Percentiles rank a stretch among this genome's conserved stretches.
Evolutionary conservation across 805 yeast genomes (phyloP).

Genomic region (Lipomyces kockii): DNA sequence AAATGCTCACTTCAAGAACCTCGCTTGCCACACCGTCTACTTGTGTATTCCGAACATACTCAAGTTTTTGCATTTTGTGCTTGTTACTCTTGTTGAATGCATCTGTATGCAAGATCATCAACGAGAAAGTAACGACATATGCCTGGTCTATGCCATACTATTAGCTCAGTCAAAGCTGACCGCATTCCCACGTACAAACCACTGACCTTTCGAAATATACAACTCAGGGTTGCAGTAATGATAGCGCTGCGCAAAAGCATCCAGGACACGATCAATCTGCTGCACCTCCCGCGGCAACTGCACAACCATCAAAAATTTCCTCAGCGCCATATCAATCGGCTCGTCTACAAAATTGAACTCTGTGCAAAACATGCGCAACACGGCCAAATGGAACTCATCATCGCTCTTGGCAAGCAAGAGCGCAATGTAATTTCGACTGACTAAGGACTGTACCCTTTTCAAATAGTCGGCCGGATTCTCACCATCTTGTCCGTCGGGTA

Average conservation of each 20-base stretch:
- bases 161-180: neutral
- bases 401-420: conserved; percentile 45
- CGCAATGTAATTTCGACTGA: conserved; percentile 38
- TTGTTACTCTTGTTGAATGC: conserved; percentile 69
- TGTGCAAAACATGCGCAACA: conserved; percentile 43
- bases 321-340: conserved; percentile 71
- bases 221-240: conserved; percentile 50
- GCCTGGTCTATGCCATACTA: conserved; percentile 54
- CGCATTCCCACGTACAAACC: neutral
- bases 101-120: conserved; percentile 76
- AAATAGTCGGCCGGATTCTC: conserved; percentile 47
- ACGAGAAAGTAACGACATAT: conserved; percentile 65
- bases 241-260: conserved; percentile 60
- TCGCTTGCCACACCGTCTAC: conserved; percentile 46
- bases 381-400: conserved; percentile 40
- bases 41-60: conserved; percentile 57
- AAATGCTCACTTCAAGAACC: conserved; percentile 43
- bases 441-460: conserved; percentile 38
- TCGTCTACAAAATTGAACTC: conserved; percentile 57
- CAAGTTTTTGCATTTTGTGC: conserved; percentile 66
- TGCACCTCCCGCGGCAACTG: conserved; percentile 74
- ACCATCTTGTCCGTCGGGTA: conserved; percentile 37
- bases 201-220: conserved; percentile 39
- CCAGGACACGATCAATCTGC: conserved; percentile 72
- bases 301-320: conserved; percentile 58